phyloP scores from a whole-genome alignment of 225 moss, liverwort and hornwort species.

The Straminergon stramineum region DNA sequence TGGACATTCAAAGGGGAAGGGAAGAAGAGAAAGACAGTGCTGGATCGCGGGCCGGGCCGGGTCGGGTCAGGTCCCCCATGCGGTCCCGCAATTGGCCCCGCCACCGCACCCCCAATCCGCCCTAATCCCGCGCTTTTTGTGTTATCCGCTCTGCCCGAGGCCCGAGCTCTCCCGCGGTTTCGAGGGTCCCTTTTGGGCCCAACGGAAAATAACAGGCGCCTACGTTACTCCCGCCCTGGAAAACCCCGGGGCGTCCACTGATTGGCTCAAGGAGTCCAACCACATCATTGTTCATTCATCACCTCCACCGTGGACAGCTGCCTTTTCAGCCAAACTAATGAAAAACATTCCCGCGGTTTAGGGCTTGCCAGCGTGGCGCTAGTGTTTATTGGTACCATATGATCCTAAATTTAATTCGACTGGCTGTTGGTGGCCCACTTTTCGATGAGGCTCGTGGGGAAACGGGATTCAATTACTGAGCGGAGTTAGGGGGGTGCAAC shows the following conservation, averaged over 20 bases:
- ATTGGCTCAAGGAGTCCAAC: neutral
- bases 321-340: neutral
- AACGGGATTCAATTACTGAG: neutral
- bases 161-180: conserved; percentile 26
- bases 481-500: neutral
- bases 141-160: conserved; percentile 21
- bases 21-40: neutral
- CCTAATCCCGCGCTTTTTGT: conserved; percentile 42
- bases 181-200: neutral
- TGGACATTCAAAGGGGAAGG: conserved; percentile 23
- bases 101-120: neutral
- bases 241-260: neutral
- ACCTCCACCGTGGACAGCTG: neutral
- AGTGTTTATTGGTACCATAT: neutral
- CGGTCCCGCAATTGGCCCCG: neutral
- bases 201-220: conserved; percentile 17
- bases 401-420: neutral
- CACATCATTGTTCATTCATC: conserved; percentile 16
- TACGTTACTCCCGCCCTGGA: neutral
- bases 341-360: conserved; percentile 8
- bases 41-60: neutral
- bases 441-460: neutral
- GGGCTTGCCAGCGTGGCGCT: neutral
- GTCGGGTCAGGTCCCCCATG: neutral
- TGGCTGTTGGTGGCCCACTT: neutral